Base-by-base conservation (phyloP, 441 rosid genomes). In the Eutrema salsugineum region DNA sequence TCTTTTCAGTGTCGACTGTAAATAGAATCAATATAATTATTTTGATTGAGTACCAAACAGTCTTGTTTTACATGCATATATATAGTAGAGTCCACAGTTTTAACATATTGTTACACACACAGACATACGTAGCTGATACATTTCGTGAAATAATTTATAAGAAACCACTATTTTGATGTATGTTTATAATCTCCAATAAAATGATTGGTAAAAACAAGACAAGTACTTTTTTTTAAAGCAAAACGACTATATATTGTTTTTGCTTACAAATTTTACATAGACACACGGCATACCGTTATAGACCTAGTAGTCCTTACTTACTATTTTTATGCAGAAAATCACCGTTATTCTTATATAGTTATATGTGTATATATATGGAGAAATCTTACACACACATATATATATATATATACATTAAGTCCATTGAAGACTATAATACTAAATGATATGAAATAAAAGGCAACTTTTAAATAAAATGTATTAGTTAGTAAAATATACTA, bases 21-120 rank as follows among this genome's bases (percentile, higher is more conserved):
- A 8, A 48, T 47, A 48, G 40, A 38, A 24, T 10, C 10, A 63
- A 54, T 16, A 16, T 36, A 16, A 39, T 11, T 36, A 8, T 49
- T 64, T 27, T 66, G 72, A 66, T 67, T 14, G 17, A 58, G 40
- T 39, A 66, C 66, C 54, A 50, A 66, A 59, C 42, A 40, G 32
- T 32, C 11, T 48, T 24, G 28, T 50, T 44, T 46, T 44, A 33
- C 20, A 33, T 44, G n/a, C 11, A 20, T 46, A 50, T 14, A 44
- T 20, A 20, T 20, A 20, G 22, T 17, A 42, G 43, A 38, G 68
- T 60, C 68, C 62, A 67, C 72, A 66, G 30, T 9, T 66, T 50
- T 57, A 47, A 47, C 56, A 48, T 42, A 33, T 11, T 42, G 28
- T 27, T 66, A 47, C 35, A 28, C 9, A 33, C 4, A 33, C 4